These are phyloP conservation scores for Sugiyamaella qingdaonensis DNA, from an alignment of 805 yeast genomes.

Conservation along the genomic window DNA sequence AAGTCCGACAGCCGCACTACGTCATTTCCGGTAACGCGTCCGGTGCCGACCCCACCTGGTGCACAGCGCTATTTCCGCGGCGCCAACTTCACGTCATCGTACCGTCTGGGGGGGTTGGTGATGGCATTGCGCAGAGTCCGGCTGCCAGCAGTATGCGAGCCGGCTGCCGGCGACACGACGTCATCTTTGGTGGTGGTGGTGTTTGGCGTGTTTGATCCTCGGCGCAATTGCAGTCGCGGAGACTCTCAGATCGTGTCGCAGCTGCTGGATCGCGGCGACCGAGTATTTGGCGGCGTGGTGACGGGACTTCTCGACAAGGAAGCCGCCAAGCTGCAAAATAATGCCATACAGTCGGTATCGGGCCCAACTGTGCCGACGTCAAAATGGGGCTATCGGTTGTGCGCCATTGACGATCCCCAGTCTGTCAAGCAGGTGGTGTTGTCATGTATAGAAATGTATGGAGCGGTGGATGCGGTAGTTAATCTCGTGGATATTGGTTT, in stretches of 20 bases:
- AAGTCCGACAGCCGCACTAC: not conserved
- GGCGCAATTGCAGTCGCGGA: not conserved
- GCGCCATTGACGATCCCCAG: not conserved
- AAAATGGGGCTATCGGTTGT: not conserved
- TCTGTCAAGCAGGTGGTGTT: slow-evolving; percentile 22
- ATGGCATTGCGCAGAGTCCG: not conserved
- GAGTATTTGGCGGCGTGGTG: not conserved
- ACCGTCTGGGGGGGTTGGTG: not conserved
- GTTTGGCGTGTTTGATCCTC: not conserved
- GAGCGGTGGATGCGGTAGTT: slow-evolving; percentile 25
- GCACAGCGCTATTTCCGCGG: no score
- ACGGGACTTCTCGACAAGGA: not conserved
- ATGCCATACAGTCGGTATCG: not conserved
- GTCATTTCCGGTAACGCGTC: not conserved
- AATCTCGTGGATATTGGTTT: slow-evolving; percentile 17
- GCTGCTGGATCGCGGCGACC: not conserved
- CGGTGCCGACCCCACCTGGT: not conserved
- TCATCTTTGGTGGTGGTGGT: not conserved
- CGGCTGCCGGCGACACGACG: not conserved
- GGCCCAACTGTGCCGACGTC: not conserved
- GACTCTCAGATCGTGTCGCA: not conserved
- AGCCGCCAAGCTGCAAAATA: not conserved
- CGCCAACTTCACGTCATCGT: not conserved
- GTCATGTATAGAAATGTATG: slow-evolving; percentile 19
- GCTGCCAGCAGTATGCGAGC: not conserved